Conservation (phyloP, 73 alveolate genomes). For the Paramecium sexaurelia region DNA sequence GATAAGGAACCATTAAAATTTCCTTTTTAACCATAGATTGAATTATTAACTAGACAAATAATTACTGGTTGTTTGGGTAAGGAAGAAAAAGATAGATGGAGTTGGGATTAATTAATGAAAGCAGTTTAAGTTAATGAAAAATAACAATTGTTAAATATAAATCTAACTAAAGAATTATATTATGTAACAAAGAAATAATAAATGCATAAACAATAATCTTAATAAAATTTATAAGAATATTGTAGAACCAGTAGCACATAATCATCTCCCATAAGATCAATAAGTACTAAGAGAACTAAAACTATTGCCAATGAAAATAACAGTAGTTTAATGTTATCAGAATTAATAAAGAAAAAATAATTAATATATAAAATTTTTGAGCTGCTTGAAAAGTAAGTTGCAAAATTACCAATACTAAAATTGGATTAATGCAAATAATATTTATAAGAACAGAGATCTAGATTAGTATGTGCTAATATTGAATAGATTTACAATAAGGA, state of each 20-base stretch:
- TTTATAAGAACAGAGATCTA: neutral
- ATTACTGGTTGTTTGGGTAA: neutral
- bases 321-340: neutral
- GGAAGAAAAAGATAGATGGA: constrained; percentile 29
- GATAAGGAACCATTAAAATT: constrained; percentile 40
- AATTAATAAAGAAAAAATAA: constrained; percentile 6
- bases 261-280: constrained; percentile 17
- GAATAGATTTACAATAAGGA: constrained; percentile 6
- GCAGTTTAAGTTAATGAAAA: neutral
- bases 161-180: neutral
- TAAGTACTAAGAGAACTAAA: neutral
- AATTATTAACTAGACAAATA: neutral
- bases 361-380: neutral
- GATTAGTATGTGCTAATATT: constrained; percentile 25
- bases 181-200: neutral
- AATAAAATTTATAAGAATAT: neutral
- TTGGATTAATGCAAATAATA: neutral
- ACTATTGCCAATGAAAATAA: neutral
- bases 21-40: constrained; percentile 23
- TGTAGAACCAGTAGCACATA: constrained; percentile 21
- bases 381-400: neutral
- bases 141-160: neutral
- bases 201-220: constrained; percentile 3
- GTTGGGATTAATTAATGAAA: constrained; percentile 45
- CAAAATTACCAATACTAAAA: neutral